phyloP scores from a whole-genome alignment of 2,329 filamentous ascomycete genomes.

The Coleophoma cylindrospora region DNA sequence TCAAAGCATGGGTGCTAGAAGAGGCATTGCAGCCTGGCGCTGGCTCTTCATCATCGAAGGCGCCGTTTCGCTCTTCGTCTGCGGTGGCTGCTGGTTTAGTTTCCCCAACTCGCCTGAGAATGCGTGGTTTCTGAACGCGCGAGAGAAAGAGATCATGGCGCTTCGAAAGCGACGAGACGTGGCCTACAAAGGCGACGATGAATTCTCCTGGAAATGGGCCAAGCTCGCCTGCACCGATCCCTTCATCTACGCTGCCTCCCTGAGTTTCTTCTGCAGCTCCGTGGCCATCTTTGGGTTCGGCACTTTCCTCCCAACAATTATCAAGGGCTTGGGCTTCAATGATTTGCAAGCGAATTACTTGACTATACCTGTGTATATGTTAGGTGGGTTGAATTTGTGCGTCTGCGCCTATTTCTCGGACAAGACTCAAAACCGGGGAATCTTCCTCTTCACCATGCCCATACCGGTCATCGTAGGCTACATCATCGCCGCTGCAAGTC shows the following conservation, averaged over 20 bases:
- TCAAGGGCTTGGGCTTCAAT: slow-evolving; percentile 11
- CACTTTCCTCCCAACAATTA: slow-evolving; percentile 27
- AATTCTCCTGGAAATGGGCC: slow-evolving; percentile 24
- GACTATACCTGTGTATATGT: slow-evolving; percentile 30
- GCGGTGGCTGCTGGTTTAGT: slow-evolving; percentile 16
- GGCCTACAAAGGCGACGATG: slow-evolving; percentile 23
- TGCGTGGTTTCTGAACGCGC: slow-evolving; percentile 22
- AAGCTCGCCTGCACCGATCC: slow-evolving; percentile 26
- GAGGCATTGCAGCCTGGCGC: slow-evolving; percentile 24
- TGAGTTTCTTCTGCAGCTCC: slow-evolving; percentile 28
- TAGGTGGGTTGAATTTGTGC: slow-evolving; percentile 22
- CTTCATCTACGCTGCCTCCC: slow-evolving; percentile 22
- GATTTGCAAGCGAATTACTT: slow-evolving; percentile 26
- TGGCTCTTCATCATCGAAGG: slow-evolving; percentile 22
- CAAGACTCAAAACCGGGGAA: slow-evolving; percentile 23
- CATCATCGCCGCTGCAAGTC: slow-evolving; percentile 25
- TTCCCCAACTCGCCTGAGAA: slow-evolving; percentile 19
- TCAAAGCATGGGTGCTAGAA: slow-evolving; percentile 26
- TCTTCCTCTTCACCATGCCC: slow-evolving; percentile 23
- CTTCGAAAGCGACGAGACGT: slow-evolving; percentile 22
- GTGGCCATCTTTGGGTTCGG: slow-evolving; percentile 28
- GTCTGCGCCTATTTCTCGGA: slow-evolving; percentile 25
- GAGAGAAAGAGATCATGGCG: slow-evolving; percentile 19
- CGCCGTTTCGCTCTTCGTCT: slow-evolving; percentile 16
- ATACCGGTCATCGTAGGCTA: slow-evolving; percentile 28